Conservation (phyloP, 345 rosid species). For the Litchi chinensis region DNA sequence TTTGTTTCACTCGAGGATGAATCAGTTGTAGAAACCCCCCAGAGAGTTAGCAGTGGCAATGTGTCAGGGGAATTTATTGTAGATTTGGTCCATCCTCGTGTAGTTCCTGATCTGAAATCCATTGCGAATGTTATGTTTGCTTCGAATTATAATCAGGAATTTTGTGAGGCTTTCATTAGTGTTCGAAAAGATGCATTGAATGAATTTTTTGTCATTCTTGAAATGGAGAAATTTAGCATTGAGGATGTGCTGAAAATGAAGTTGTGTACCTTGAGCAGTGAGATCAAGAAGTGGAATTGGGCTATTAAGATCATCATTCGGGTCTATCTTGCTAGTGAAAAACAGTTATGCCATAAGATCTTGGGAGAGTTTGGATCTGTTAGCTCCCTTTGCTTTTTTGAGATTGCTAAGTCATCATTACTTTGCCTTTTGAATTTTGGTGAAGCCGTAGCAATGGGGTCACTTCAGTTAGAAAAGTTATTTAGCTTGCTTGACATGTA, state of each 20-base stretch:
- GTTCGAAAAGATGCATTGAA: slow-evolving; percentile 58
- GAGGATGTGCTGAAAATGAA: slow-evolving; percentile 60
- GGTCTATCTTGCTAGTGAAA: slow-evolving; percentile 63
- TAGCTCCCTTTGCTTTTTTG: slow-evolving; percentile 47
- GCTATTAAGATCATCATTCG: slow-evolving; percentile 52
- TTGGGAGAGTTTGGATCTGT: slow-evolving; percentile 50
- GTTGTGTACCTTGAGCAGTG: slow-evolving; percentile 49
- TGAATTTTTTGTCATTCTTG: slow-evolving; percentile 54
- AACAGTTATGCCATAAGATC: slow-evolving; percentile 58
- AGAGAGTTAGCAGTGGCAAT: slow-evolving; percentile 24
- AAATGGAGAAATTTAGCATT: slow-evolving; percentile 52
- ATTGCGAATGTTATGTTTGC: slow-evolving; percentile 74
- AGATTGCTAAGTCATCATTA: slow-evolving; percentile 50
- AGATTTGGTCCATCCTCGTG: slow-evolving; percentile 54
- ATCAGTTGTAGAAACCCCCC: slow-evolving; percentile 34
- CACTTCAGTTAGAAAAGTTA: slow-evolving; percentile 62
- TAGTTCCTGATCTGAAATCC: slow-evolving; percentile 56
- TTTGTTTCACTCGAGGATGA: slow-evolving; percentile 61
- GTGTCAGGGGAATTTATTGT: slow-evolving; percentile 28
- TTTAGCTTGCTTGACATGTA: slow-evolving; percentile 72
- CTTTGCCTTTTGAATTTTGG: slow-evolving; percentile 71
- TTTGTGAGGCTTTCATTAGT: slow-evolving; percentile 48
- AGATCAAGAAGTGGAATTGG: slow-evolving; percentile 71
- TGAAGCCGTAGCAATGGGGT: slow-evolving; percentile 63
- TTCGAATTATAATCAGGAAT: slow-evolving; percentile 53